Evolutionary conservation across 352 stramenopile species (phyloP).

Genomic region (Pilasporangium apinafurcum): DNA sequence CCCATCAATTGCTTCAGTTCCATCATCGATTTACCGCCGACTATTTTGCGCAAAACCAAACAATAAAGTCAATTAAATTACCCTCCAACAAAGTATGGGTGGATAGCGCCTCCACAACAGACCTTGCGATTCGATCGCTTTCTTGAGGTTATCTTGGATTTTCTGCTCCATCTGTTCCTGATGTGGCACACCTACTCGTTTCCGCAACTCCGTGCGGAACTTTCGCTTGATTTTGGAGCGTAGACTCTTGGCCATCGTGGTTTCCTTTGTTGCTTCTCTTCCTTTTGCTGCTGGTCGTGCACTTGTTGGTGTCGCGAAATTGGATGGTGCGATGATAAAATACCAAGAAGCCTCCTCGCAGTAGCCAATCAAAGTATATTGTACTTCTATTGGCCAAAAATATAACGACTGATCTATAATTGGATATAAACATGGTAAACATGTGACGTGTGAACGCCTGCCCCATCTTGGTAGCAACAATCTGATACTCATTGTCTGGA

Average conservation of each 20-base stretch:
- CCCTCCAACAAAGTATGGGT: not conserved
- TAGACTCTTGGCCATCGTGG: conserved; percentile 84
- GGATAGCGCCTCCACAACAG: not conserved
- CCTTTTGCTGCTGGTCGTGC: not conserved
- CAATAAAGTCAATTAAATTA: not conserved
- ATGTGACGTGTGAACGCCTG: conserved; percentile 3
- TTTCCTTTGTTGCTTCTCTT: not conserved
- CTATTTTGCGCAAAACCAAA: conserved; percentile 3
- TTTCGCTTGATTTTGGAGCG: conserved; percentile 88
- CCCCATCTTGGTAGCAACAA: no score
- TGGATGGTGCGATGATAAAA: not conserved
- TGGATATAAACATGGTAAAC: not conserved
- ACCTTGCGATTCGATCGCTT: conserved; percentile 66
- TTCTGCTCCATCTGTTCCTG: conserved; percentile 62
- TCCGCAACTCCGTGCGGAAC: conserved; percentile 82
- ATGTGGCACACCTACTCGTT: conserved; percentile 76
- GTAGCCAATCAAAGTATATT: conserved; percentile 7
- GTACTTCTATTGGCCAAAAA: not conserved
- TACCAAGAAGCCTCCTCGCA: not conserved
- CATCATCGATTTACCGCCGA: conserved; percentile 44
- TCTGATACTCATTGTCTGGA: no score
- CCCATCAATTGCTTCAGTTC: conserved; percentile 75
- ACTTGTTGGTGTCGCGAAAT: conserved; percentile 1
- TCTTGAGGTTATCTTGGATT: conserved; percentile 84
- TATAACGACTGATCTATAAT: not conserved